Percentiles rank a stretch among this genome's conserved stretches.
phyloP scores from a whole-genome alignment of 306 rosid species.

The Cucurbita maxima region DNA sequence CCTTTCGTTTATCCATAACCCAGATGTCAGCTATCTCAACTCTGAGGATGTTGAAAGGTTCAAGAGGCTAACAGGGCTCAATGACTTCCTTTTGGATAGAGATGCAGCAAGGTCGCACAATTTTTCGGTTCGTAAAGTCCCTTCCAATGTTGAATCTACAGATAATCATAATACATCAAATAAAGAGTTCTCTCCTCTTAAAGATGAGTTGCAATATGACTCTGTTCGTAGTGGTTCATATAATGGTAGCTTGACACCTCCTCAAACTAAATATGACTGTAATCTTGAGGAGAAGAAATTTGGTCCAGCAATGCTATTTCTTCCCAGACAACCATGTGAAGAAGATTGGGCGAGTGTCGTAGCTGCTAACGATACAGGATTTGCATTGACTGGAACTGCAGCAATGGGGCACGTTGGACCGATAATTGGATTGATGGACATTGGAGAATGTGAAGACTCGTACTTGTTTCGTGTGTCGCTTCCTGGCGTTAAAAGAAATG shows the following conservation, averaged over 20 bases:
- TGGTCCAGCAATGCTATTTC: conserved; percentile 43
- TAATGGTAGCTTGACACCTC: not conserved
- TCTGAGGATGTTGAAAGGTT: conserved; percentile 47
- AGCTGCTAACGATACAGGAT: conserved; percentile 37
- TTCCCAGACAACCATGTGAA: conserved; percentile 26
- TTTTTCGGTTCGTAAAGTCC: not conserved
- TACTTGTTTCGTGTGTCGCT: conserved; percentile 63
- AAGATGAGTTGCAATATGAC: not conserved
- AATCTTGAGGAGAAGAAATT: conserved; percentile 13
- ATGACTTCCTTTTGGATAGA: conserved; percentile 31
- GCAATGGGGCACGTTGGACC: conserved; percentile 53
- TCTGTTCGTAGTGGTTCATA: not conserved
- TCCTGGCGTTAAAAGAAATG: conserved; percentile 66
- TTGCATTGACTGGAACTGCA: conserved; percentile 61
- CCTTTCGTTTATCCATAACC: not conserved
- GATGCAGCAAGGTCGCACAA: conserved; percentile 23
- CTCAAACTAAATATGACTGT: conserved; percentile 1
- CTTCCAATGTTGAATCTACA: not conserved
- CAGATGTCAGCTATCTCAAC: conserved; percentile 6
- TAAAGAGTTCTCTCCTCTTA: not conserved
- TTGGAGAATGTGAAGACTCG: conserved; percentile 60
- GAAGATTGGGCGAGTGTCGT: conserved; percentile 41
- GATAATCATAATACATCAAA: not conserved
- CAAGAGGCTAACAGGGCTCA: conserved; percentile 48
- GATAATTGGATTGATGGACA: conserved; percentile 47